A percentile compares a stretch with the other conserved stretches of the same genome.
Conservation (phyloP, 2,329 filamentous ascomycete genomes). For the Botryotinia narcissicola region DNA sequence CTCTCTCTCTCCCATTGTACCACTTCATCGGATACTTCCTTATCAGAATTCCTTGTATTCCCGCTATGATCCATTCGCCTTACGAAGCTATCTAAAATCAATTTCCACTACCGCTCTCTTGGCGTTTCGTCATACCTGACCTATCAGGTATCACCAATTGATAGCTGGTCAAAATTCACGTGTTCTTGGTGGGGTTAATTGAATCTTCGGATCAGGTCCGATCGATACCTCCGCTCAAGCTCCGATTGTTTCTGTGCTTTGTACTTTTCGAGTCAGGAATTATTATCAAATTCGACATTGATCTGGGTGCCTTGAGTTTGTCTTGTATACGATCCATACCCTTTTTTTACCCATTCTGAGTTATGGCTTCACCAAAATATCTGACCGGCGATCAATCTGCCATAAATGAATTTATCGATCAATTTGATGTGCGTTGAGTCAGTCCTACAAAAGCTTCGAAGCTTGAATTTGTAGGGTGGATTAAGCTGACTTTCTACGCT, state of each 20-base stretch:
- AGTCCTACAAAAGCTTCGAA: conserved; percentile 19
- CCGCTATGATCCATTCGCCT: background rate
- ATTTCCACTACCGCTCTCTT: background rate
- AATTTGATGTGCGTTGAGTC: conserved; percentile 76
- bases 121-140: conserved; percentile 11
- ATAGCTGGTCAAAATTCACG: background rate
- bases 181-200: conserved; percentile 7
- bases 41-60: background rate
- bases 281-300: background rate
- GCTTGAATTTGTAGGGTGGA: conserved; percentile 15
- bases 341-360: background rate
- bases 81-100: background rate
- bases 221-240: background rate
- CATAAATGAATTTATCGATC: conserved; percentile 80
- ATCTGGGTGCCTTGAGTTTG: background rate
- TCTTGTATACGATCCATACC: background rate
- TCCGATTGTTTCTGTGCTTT: background rate
- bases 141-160: background rate
- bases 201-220: background rate
- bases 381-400: conserved; percentile 76
- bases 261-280: background rate
- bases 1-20: background rate
- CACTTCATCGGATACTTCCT: background rate
- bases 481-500: conserved; percentile 28
- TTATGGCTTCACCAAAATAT: conserved; percentile 48